Base-by-base conservation (phyloP, 2,329 filamentous ascomycete genomes). In the Penicillium sp. region DNA sequence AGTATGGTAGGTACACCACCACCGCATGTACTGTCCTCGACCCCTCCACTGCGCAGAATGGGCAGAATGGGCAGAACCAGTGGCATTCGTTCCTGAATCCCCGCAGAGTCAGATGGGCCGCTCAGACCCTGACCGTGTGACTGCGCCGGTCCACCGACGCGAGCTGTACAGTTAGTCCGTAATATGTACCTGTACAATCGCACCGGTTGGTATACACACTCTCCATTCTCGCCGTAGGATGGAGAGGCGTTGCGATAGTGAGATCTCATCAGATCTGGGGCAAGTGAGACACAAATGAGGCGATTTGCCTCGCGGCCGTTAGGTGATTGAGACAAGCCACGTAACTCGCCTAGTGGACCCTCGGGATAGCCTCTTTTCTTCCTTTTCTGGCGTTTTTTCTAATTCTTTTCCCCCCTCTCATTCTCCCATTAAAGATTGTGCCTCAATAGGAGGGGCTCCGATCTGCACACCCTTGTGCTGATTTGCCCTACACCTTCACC, bases 11-110 rank as follows among this genome's bases (percentile, higher is more conserved):
- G 39, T 42, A 42, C 39, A 42, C 21, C 18, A 26, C 36, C 36
- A 21, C 36, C 36, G 39, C 23, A 42, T 42, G 39, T 42, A 30
- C 17, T 29, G 29, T 42, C 18, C 24, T 23, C 15, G 40, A 43
- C 49, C 41, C 30, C 40, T 41, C 45, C 45, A 37, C 49, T 15
- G n/a, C 10, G 36, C 20, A 40, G 36, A 40, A 17, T n/a, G n/a
- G 21, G 8, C 13, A n/a, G n/a, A n/a, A n/a, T n/a, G n/a, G 44
- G 48, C 20, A 61, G 50, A 56, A 55, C 64, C 63, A 67, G 61
- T 66, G 52, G 61, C 52, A 54, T 49, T 52, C 47, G 60, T 63
- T 67, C 61, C 63, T 66, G 51, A 17, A 57, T 55, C 58, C 58
- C 61, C 64, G 59, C 60, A 56, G 51, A 54, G 55, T 58, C 55